phyloP scores from a whole-genome alignment of 2,329 filamentous ascomycete genomes.

The Fusarium keratoplasticum region DNA sequence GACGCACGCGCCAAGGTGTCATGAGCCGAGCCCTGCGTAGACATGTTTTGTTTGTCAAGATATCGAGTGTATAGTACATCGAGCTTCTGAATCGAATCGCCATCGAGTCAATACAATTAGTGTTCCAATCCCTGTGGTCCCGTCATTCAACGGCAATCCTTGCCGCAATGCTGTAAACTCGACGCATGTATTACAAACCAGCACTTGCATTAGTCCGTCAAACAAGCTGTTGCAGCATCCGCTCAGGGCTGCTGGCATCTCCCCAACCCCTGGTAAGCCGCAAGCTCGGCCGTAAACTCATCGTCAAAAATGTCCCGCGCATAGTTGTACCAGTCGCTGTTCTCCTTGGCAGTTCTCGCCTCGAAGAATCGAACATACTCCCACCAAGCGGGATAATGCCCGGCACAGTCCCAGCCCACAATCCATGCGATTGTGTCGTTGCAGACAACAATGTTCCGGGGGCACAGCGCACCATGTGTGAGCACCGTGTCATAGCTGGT shows the following conservation, averaged over 20 bases:
- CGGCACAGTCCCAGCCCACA: conserved; percentile 48
- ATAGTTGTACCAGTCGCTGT: conserved; percentile 49
- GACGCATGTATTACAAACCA: neutral
- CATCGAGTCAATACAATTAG: conserved; percentile 16
- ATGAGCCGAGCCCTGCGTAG: neutral
- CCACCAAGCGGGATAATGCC: conserved; percentile 50
- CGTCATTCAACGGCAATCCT: neutral
- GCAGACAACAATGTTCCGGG: conserved; percentile 46
- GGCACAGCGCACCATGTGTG: conserved; percentile 44
- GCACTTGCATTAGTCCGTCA: neutral
- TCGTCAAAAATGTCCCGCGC: conserved; percentile 44
- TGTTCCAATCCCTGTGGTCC: neutral
- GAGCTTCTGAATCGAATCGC: conserved; percentile 27
- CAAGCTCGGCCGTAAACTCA: conserved; percentile 41
- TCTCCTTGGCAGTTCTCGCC: conserved; percentile 40
- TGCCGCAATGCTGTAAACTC: neutral
- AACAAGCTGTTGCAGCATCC: neutral
- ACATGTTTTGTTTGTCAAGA: conserved; percentile 31
- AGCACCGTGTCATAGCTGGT: conserved; percentile 31
- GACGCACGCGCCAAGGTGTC: neutral
- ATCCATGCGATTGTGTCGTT: conserved; percentile 41
- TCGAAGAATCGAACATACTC: conserved; percentile 52
- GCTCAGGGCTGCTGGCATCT: conserved; percentile 43
- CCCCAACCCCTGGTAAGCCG: conserved; percentile 47
- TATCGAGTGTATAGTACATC: conserved; percentile 36